Evolutionary conservation across 2,329 filamentous ascomycete species (phyloP).

Genomic region (Neofusicoccum cordaticola): DNA sequence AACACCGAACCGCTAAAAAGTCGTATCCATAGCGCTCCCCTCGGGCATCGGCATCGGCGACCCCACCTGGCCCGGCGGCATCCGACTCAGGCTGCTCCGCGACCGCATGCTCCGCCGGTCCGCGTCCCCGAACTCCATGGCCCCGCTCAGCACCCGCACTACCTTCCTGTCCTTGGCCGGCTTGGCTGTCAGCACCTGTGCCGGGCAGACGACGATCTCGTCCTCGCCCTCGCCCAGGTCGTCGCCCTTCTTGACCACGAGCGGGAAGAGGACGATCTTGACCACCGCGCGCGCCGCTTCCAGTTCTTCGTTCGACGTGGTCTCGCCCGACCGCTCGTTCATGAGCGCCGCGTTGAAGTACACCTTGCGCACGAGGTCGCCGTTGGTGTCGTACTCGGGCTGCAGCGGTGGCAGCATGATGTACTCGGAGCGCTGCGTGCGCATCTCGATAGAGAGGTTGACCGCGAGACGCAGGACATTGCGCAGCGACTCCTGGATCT

Average conservation of each 20-base stretch:
- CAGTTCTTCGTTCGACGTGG: constrained; percentile 72
- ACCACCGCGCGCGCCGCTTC: constrained; percentile 75
- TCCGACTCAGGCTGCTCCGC: neutral
- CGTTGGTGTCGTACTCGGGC: constrained; percentile 91
- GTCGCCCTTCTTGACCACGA: constrained; percentile 94
- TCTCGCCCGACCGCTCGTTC: constrained; percentile 81
- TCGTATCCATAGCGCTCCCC: neutral
- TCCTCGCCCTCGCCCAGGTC: constrained; percentile 84
- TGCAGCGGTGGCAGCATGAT: constrained; percentile 96
- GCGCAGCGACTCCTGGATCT: constrained; percentile 79
- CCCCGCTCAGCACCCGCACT: constrained; percentile 49
- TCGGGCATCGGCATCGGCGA: neutral
- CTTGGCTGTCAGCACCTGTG: constrained; percentile 79
- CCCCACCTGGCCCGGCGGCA: neutral
- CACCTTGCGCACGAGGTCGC: constrained; percentile 83
- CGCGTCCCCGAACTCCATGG: constrained; percentile 44
- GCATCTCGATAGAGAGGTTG: constrained; percentile 92
- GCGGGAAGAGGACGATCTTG: constrained; percentile 88
- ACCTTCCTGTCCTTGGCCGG: constrained; percentile 46
- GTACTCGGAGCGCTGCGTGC: constrained; percentile 92
- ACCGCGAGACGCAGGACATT: constrained; percentile 88
- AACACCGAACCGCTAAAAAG: constrained; percentile 14
- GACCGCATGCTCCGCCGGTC: neutral
- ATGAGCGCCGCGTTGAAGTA: constrained; percentile 90
- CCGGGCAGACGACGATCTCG: constrained; percentile 91